These are phyloP conservation scores for Guadua angustifolia DNA, from an alignment of 176 grass and related monocot species.

Conservation along the genomic window DNA sequence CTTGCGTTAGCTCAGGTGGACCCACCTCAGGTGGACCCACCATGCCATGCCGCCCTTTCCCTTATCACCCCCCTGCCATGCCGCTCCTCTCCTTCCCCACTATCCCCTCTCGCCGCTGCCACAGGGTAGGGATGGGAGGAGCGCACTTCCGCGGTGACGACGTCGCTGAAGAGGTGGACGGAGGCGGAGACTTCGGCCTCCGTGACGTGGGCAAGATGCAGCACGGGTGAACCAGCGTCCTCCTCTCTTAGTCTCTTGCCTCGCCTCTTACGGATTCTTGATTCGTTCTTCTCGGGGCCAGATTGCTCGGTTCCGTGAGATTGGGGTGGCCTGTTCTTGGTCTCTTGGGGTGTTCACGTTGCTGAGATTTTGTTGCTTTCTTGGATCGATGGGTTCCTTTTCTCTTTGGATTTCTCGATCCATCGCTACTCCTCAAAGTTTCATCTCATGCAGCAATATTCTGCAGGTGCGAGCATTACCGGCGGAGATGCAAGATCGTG, in stretches of 20 bases:
- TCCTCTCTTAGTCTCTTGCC: neutral
- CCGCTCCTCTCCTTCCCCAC: neutral
- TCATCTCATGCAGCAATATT: neutral
- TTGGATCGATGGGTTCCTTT: neutral
- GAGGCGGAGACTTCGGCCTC: neutral
- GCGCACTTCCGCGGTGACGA: slow-evolving; percentile 37
- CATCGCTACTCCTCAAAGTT: neutral
- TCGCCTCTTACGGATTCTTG: slow-evolving; percentile 12
- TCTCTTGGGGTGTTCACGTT: no score
- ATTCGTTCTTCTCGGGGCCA: slow-evolving; percentile 11
- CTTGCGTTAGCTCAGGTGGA: no score
- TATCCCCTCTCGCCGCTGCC: slow-evolving; percentile 6
- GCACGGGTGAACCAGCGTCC: slow-evolving; percentile 54
- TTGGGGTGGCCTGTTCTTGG: neutral
- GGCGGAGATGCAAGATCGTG: slow-evolving; percentile 89
- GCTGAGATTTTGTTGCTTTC: neutral
- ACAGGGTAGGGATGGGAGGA: slow-evolving; percentile 50
- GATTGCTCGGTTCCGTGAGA: neutral
- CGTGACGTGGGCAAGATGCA: slow-evolving; percentile 69
- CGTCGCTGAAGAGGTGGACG: neutral
- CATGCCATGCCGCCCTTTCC: no score
- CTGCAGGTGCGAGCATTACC: slow-evolving; percentile 81
- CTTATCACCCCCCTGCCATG: neutral
- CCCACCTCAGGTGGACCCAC: no score
- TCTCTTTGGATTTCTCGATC: neutral